phyloP scores from a whole-genome alignment of 768 basidiomycete genomes.

The Amanita polypyramis region DNA sequence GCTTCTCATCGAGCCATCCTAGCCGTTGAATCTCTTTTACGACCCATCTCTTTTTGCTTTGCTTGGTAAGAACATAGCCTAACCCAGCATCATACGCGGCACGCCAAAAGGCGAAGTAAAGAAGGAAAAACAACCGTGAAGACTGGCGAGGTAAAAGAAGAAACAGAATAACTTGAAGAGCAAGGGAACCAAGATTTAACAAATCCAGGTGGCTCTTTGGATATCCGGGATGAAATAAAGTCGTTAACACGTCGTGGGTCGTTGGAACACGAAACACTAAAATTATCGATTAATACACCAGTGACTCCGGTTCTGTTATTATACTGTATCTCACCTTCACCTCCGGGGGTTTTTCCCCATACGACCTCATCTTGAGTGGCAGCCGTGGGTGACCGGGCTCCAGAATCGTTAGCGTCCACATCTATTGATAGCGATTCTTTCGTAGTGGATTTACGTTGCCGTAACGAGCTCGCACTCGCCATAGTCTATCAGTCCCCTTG shows the following conservation, averaged over 20 bases:
- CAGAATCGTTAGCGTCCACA: conserved; percentile 5
- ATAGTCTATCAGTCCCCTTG: conserved; percentile 9
- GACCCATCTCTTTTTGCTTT: conserved; percentile 94
- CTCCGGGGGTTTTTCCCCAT: conserved; percentile 80
- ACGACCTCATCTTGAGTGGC: conserved; percentile 45
- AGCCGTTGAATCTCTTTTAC: conserved; percentile 65
- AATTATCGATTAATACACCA: conserved; percentile 7
- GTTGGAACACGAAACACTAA: conserved; percentile 89
- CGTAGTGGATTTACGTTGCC: conserved; percentile 19
- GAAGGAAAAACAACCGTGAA: conserved; percentile 62
- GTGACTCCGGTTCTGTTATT: conserved; percentile 2
- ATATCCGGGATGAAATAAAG: conserved; percentile 71
- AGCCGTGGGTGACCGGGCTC: conserved; percentile 1
- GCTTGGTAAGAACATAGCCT: conserved; percentile 88
- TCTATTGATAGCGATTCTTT: conserved; percentile 4
- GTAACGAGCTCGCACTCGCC: conserved; percentile 18
- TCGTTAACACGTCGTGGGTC: conserved; percentile 82
- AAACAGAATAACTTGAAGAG: conserved; percentile 69
- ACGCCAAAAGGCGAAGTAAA: conserved; percentile 93
- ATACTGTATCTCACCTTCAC: conserved; percentile 47
- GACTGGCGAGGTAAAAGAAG: conserved; percentile 44
- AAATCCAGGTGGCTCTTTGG: conserved; percentile 87
- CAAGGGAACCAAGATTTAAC: conserved; percentile 72
- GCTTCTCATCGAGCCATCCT: conserved; percentile 82
- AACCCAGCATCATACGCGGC: conserved; percentile 87